Conservation (phyloP, 2,329 filamentous ascomycete species). For the Fusarium sp. region DNA sequence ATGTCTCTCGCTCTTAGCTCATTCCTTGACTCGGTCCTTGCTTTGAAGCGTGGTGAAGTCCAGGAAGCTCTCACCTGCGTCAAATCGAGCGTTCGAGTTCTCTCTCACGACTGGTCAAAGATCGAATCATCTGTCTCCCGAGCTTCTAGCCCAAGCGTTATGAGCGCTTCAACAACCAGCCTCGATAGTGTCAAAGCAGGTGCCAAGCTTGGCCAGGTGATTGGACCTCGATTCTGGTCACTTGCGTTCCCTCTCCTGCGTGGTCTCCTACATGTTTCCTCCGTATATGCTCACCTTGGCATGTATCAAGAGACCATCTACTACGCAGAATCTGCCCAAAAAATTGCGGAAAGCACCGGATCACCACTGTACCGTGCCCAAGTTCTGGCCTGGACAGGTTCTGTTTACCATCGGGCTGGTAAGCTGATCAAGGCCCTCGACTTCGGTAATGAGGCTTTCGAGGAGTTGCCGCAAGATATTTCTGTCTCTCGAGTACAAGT, state of each 20-base stretch:
- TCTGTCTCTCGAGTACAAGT: conserved; percentile 58
- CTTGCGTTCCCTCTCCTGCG: conserved; percentile 80
- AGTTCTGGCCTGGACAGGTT: conserved; percentile 67
- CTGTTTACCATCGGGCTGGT: conserved; percentile 69
- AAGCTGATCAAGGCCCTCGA: conserved; percentile 70
- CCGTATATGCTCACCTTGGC: conserved; percentile 85
- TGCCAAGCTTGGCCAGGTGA: conserved; percentile 39
- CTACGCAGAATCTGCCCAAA: conserved; percentile 86
- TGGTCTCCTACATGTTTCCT: conserved; percentile 79
- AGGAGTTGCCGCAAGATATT: conserved; percentile 61
- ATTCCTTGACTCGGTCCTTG: conserved; percentile 74
- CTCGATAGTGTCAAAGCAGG: conserved; percentile 47
- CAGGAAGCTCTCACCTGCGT: conserved; percentile 70
- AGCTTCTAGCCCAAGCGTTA: conserved; percentile 42
- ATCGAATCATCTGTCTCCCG: conserved; percentile 56
- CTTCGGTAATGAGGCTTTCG: conserved; percentile 66
- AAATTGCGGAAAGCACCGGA: conserved; percentile 77
- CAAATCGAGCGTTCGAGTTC: conserved; percentile 67
- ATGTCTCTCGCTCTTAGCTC: conserved; percentile 51
- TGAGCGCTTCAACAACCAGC: conserved; percentile 51
- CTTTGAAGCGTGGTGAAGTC: conserved; percentile 71
- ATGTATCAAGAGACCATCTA: conserved; percentile 90
- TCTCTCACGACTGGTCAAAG: conserved; percentile 69
- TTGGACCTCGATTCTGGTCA: conserved; percentile 79
- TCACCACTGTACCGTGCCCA: conserved; percentile 71